Conservation (phyloP, 352 stramenopile species). For the Pythium rhizo-oryzae region DNA sequence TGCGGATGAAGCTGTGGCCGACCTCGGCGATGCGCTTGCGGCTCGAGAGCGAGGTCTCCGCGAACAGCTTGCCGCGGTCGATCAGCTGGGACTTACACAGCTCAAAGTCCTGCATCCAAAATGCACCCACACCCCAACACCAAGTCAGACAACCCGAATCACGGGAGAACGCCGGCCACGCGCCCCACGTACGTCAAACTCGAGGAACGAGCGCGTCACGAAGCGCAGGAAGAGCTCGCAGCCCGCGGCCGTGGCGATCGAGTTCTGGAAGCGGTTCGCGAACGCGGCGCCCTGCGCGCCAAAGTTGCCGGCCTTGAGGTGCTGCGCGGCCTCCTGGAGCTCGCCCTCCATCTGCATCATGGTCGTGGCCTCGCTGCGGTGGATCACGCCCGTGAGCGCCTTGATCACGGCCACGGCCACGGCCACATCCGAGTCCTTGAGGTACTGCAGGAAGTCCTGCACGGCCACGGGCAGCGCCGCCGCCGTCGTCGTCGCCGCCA, state of each 20-base stretch:
- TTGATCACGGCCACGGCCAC: conserved; percentile 95
- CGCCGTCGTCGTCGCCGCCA: conserved; percentile 5
- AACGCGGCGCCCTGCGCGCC: conserved; percentile 36
- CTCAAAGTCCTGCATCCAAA: conserved; percentile 80
- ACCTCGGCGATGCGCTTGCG: conserved; percentile 93
- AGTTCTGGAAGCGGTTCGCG: conserved; percentile 67
- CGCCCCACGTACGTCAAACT: conserved; percentile 69
- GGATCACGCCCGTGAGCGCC: conserved; percentile 91
- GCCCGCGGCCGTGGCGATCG: conserved; percentile 90
- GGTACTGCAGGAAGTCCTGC: conserved; percentile 72
- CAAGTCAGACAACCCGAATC: no score
- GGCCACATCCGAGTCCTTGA: conserved; percentile 79
- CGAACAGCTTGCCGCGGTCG: conserved; percentile 92
- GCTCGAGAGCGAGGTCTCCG: conserved; percentile 91
- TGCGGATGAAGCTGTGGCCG: conserved; percentile 94
- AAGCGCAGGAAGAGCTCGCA: conserved; percentile 95
- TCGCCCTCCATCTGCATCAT: conserved; percentile 97
- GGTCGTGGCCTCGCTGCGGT: conserved; percentile 89
- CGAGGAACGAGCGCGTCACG: conserved; percentile 90
- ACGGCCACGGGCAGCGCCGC: conserved; percentile 41
- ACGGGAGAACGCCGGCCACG: no score
- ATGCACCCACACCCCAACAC: no score
- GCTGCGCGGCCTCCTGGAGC: conserved; percentile 82
- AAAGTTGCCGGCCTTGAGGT: conserved; percentile 64
- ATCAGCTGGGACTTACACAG: conserved; percentile 91